phyloP scores from a whole-genome alignment of 176 grass and related monocot genomes.

The Otatea glauca region DNA sequence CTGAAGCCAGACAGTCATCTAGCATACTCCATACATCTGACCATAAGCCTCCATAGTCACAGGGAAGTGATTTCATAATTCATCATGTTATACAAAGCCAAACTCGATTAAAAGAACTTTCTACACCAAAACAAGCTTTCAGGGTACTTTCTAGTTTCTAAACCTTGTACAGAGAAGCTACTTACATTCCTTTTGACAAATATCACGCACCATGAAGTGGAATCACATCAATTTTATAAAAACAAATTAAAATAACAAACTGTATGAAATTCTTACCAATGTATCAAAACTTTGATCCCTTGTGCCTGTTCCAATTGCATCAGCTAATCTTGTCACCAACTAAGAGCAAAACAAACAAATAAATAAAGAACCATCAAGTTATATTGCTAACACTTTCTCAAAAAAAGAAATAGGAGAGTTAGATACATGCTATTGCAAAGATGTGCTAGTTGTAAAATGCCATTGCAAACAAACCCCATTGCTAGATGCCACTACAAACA shows the following conservation, averaged over 20 bases:
- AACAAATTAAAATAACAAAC: conserved; percentile 15
- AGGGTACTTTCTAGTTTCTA: background rate
- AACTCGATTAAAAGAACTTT: background rate
- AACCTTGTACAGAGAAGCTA: background rate
- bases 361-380: conserved; percentile 24
- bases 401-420: background rate
- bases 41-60: background rate
- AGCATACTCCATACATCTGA: background rate
- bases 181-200: conserved; percentile 8
- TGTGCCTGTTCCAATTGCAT: conserved; percentile 61
- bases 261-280: conserved; percentile 43
- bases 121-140: conserved; percentile 8
- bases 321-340: conserved; percentile 63
- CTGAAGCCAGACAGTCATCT: background rate
- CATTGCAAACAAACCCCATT: conserved; percentile 2
- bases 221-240: conserved; percentile 12
- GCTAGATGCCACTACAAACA: conserved; percentile 19
- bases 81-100: conserved; percentile 15
- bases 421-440: conserved; percentile 7
- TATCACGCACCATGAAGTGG: background rate
- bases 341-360: conserved; percentile 13
- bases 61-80: background rate
- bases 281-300: conserved; percentile 59
- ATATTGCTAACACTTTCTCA: background rate
- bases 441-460: background rate